A percentile compares a stretch with the other conserved stretches of the same genome.
These are phyloP conservation scores for Pelagophyceae sp. DNA, from an alignment of 352 stramenopile species.

Conservation along the genomic window DNA sequence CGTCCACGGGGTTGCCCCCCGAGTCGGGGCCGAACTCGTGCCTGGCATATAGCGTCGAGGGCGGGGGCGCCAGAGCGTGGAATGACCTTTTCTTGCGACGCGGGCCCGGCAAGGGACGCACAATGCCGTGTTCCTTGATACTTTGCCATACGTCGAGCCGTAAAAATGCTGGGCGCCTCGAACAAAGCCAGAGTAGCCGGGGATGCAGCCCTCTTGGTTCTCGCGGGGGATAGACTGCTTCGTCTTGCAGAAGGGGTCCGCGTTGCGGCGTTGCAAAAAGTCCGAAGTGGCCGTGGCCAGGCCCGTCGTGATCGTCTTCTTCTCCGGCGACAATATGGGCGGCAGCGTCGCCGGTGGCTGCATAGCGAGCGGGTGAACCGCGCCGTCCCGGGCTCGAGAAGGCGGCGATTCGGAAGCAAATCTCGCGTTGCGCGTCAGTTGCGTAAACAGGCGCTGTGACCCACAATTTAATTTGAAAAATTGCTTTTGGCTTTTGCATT, in stretches of 20 bases:
- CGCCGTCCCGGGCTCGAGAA: no score
- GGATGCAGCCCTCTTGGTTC: background rate
- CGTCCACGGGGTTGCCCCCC: background rate
- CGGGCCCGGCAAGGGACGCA: no score
- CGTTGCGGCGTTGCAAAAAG: background rate
- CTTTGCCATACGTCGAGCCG: background rate
- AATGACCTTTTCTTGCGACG: no score
- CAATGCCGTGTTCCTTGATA: background rate
- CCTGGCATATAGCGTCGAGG: no score
- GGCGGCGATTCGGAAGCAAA: no score
- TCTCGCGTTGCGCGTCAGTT: no score
- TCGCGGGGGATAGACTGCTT: background rate
- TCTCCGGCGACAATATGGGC: background rate
- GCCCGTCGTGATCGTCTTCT: background rate
- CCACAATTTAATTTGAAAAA: no score
- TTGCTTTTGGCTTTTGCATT: no score
- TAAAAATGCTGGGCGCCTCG: background rate
- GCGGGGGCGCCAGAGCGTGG: no score
- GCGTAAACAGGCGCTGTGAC: no score
- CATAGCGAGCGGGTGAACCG: no score
- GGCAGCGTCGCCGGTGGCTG: background rate
- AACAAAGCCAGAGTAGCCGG: background rate
- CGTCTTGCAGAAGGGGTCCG: background rate
- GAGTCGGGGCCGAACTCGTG: background rate
- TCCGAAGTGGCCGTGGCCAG: background rate